Evolutionary conservation across 2,329 filamentous ascomycete species (phyloP).

Genomic region (Mycocentrospora acerina): DNA sequence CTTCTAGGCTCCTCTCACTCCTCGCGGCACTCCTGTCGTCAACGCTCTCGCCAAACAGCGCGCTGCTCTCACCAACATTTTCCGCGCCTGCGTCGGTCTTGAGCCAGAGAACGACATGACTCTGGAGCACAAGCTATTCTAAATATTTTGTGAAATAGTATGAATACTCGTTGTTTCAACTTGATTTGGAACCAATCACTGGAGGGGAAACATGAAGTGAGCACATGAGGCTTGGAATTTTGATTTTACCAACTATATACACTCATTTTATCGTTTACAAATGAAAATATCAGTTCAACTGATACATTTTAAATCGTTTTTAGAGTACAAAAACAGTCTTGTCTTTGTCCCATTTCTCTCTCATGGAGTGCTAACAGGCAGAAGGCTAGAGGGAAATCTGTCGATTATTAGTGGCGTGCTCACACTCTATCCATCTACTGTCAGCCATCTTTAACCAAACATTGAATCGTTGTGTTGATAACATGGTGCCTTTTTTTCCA

Average conservation of each 20-base stretch:
- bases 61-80: conserved; percentile 92
- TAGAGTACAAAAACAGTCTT: too few relatives aligned
- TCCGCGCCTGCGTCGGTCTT: conserved; percentile 94
- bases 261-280: conserved; percentile 19
- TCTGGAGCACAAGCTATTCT: conserved; percentile 94
- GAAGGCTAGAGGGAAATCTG: too few relatives aligned
- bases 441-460: too few relatives aligned
- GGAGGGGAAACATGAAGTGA: too few relatives aligned
- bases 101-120: conserved; percentile 99
- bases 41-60: conserved; percentile 97
- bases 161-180: background rate
- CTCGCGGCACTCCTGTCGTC: conserved; percentile 90
- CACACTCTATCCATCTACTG: too few relatives aligned
- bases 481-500: background rate
- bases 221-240: background rate
- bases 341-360: too few relatives aligned
- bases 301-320: too few relatives aligned
- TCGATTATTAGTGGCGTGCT: too few relatives aligned
- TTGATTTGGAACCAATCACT: conserved; percentile 1
- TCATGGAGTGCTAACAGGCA: too few relatives aligned
- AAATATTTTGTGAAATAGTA: conserved; percentile 3
- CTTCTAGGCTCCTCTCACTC: conserved; percentile 79
- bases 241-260: conserved; percentile 28
- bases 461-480: background rate
- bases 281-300: too few relatives aligned